phyloP scores from a whole-genome alignment of 1,139 yeast species.

The Barnettozyma hawaiiensis region DNA sequence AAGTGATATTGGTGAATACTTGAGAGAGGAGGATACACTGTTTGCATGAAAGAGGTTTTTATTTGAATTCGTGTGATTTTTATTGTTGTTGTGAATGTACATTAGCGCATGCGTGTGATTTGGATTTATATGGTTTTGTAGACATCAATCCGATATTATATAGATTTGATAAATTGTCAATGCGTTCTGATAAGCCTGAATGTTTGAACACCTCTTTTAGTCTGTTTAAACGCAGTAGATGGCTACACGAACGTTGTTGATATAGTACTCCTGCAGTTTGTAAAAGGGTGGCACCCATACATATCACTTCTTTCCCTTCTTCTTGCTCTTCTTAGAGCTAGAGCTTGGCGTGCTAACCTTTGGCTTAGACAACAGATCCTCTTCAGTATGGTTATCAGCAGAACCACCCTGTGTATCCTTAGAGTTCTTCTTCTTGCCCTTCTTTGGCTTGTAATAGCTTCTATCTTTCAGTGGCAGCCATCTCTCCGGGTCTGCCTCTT shows the following conservation, averaged over 20 bases:
- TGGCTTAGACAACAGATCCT: conserved; percentile 27
- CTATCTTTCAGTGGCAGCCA: conserved; percentile 90
- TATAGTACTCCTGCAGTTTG: no score
- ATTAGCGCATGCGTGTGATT: conserved; percentile 2
- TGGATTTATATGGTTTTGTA: not conserved
- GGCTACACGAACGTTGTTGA: no score
- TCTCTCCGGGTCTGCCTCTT: conserved; percentile 60
- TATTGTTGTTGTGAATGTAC: conserved; percentile 7
- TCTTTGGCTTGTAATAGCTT: conserved; percentile 72
- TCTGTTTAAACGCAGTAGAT: no score
- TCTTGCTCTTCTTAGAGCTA: conserved; percentile 22
- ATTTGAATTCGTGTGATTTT: no score
- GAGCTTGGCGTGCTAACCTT: conserved; percentile 25
- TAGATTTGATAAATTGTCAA: not conserved
- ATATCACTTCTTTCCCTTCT: conserved; percentile 24
- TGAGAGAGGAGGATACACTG: conserved; percentile 95
- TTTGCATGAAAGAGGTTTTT: conserved; percentile 68
- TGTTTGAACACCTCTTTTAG: no score
- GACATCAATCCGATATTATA: not conserved
- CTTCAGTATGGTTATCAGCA: conserved; percentile 48
- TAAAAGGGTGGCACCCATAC: no score
- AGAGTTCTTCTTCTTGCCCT: conserved; percentile 45
- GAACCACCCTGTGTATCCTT: conserved; percentile 70
- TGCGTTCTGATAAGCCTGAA: no score
- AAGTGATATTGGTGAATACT: conserved; percentile 95